Conservation (phyloP, 1,284 basidiomycete species). For the Marasmius fiardii region DNA sequence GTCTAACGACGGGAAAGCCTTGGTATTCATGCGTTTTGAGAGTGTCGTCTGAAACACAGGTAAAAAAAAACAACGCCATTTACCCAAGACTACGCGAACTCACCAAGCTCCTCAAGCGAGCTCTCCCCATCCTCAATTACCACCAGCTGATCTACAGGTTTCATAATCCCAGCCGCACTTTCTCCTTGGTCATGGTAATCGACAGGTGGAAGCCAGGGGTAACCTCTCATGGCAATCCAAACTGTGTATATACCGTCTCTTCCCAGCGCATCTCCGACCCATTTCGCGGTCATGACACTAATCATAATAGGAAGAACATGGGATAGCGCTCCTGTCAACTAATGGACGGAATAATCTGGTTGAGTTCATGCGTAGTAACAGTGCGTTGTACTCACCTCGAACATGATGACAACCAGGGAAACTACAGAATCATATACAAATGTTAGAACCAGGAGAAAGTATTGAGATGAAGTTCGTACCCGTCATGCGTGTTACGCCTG, state of each 20-base stretch:
- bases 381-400: conserved; percentile 46
- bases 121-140: conserved; percentile 46
- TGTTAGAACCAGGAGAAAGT: not conserved
- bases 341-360: not conserved
- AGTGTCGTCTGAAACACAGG: conserved; percentile 28
- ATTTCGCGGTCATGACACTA: conserved; percentile 72
- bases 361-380: not conserved
- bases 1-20: conserved; percentile 61
- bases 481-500: conserved; percentile 80
- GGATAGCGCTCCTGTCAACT: conserved; percentile 70
- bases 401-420: conserved; percentile 71
- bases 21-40: conserved; percentile 44
- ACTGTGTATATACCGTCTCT: conserved; percentile 72
- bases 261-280: conserved; percentile 70
- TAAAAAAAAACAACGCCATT: too few relatives aligned
- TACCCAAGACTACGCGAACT: conserved; percentile 15
- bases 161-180: conserved; percentile 63
- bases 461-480: conserved; percentile 39
- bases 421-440: conserved; percentile 34
- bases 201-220: conserved; percentile 72
- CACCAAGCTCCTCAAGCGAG: conserved; percentile 49
- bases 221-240: conserved; percentile 71
- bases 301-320: conserved; percentile 81
- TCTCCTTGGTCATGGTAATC: conserved; percentile 66
- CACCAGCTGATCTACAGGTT: conserved; percentile 44